These are phyloP conservation scores for Tetradesmus lagerheimii DNA, from an alignment of 139 green algal species.

Conservation along the genomic window DNA sequence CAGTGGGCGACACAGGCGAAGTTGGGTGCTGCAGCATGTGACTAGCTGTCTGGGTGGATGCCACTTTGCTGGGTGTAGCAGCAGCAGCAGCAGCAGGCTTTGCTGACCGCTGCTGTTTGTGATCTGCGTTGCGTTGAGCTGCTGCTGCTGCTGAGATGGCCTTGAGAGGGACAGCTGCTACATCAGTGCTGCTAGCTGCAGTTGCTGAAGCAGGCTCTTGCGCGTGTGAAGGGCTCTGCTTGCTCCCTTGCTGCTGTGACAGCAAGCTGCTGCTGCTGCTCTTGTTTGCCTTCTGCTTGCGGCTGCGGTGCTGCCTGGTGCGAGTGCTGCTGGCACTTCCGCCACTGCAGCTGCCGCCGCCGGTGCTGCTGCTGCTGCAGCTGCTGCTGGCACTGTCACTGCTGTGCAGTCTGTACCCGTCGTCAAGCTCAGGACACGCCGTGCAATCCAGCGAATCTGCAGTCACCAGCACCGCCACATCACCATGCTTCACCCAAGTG, in stretches of 20 bases:
- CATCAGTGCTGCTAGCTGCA: neutral
- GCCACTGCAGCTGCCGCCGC: neutral
- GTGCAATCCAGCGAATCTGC: neutral
- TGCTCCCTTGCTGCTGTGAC: neutral
- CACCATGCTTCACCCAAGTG: neutral
- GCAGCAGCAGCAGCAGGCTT: neutral
- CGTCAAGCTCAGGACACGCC: neutral
- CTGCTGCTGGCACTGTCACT: neutral
- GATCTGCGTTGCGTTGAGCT: neutral
- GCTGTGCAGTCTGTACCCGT: neutral
- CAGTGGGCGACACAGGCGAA: neutral
- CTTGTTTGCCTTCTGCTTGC: neutral
- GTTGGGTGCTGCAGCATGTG: neutral
- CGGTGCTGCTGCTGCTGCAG: neutral
- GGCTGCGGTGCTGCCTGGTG: neutral
- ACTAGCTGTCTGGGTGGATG: neutral
- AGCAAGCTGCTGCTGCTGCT: neutral
- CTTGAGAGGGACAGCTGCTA: neutral
- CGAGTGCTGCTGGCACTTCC: neutral
- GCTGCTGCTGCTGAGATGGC: neutral
- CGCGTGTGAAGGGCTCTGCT: neutral
- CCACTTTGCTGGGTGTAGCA: neutral
- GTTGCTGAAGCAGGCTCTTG: neutral
- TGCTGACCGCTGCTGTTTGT: neutral
- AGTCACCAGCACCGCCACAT: neutral